phyloP scores from a whole-genome alignment of 352 stramenopile species.

The Peronosclerospora sorghi region DNA sequence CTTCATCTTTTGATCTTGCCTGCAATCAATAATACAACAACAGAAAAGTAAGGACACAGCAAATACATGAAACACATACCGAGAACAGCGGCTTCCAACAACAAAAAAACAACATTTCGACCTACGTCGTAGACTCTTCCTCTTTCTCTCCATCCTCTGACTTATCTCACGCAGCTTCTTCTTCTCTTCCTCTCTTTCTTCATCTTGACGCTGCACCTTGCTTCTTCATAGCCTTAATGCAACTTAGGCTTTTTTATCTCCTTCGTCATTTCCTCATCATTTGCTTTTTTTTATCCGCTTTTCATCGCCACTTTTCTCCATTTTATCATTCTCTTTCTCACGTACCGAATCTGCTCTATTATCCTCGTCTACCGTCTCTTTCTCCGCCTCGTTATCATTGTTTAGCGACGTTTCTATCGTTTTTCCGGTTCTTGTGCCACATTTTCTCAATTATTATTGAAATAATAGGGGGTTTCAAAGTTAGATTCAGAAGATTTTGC shows the following conservation, averaged over 20 bases:
- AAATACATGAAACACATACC: slow-evolving; percentile 1
- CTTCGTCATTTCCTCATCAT: slow-evolving; percentile 1
- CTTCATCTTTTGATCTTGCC: slow-evolving; percentile 7
- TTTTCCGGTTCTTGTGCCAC: not conserved
- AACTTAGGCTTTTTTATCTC: too few relatives aligned
- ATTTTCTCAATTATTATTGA: too few relatives aligned
- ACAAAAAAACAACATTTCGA: too few relatives aligned
- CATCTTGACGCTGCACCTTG: not conserved
- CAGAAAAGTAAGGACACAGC: not conserved
- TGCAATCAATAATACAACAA: not conserved
- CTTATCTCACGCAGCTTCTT: not conserved
- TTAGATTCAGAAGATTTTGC: too few relatives aligned
- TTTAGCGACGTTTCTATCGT: not conserved
- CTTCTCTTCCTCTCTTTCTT: slow-evolving; percentile 2
- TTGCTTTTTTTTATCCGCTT: not conserved
- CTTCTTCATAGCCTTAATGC: too few relatives aligned
- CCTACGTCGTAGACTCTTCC: slow-evolving; percentile 7
- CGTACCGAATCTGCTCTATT: not conserved
- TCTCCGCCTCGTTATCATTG: not conserved
- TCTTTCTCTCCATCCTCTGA: slow-evolving; percentile 2
- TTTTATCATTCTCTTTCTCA: not conserved
- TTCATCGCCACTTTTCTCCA: not conserved
- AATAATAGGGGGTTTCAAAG: too few relatives aligned
- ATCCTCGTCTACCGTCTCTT: not conserved
- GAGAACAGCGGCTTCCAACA: too few relatives aligned